Evolutionary conservation across 306 rosid genomes (phyloP).

Genomic region (Vigna radiata): DNA sequence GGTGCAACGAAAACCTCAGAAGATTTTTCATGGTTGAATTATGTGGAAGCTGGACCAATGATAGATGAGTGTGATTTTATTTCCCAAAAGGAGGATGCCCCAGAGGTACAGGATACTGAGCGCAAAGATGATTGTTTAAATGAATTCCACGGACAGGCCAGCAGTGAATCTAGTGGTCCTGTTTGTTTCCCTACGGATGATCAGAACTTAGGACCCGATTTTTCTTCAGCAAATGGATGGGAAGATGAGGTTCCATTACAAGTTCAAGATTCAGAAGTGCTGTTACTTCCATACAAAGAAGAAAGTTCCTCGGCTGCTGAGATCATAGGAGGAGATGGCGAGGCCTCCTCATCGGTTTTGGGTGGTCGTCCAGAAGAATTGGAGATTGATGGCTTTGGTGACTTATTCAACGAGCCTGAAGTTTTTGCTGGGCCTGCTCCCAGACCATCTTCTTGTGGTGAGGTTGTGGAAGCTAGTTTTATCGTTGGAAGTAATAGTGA

Average conservation of each 20-base stretch:
- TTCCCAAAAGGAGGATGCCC: constrained; percentile 49
- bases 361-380: constrained; percentile 66
- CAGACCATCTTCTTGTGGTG: constrained; percentile 64
- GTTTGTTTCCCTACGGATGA: constrained; percentile 41
- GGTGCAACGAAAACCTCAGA: constrained; percentile 55
- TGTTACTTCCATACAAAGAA: constrained; percentile 83
- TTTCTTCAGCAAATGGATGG: constrained; percentile 60
- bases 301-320: constrained; percentile 57
- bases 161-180: constrained; percentile 55
- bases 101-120: constrained; percentile 52
- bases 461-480: constrained; percentile 58
- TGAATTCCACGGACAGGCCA: constrained; percentile 48
- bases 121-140: constrained; percentile 45
- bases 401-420: constrained; percentile 88
- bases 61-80: constrained; percentile 47
- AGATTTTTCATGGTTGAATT: constrained; percentile 80
- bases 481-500: constrained; percentile 63
- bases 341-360: constrained; percentile 62
- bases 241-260: constrained; percentile 80
- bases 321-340: constrained; percentile 56
- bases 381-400: constrained; percentile 83
- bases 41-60: constrained; percentile 58
- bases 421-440: constrained; percentile 67
- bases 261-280: constrained; percentile 73
- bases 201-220: constrained; percentile 45